Percentiles rank a stretch among this genome's conserved stretches.
phyloP scores from a whole-genome alignment of 805 yeast genomes.

The Monosporozyma solicola region DNA sequence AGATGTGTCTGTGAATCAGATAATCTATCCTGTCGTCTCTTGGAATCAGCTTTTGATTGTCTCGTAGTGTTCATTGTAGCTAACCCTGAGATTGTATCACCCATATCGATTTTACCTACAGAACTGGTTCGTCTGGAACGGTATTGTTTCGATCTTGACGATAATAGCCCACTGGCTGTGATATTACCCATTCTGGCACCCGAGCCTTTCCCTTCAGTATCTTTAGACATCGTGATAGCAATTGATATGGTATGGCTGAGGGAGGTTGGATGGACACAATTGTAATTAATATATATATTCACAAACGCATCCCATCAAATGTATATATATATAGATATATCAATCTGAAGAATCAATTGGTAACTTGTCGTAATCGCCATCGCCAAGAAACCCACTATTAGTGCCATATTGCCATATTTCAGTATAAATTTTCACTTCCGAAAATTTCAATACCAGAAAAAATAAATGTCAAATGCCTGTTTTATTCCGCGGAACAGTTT shows the following conservation, averaged over 20 bases:
- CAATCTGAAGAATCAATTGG: too few relatives aligned
- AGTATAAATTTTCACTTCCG: too few relatives aligned
- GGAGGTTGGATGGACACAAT: not conserved
- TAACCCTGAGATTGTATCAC: slow-evolving; percentile 50
- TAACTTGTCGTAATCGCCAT: too few relatives aligned
- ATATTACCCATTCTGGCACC: not conserved
- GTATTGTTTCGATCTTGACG: slow-evolving; percentile 43
- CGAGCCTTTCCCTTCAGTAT: not conserved
- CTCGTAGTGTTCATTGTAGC: slow-evolving; percentile 52
- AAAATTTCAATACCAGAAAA: too few relatives aligned
- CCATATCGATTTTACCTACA: slow-evolving; percentile 65
- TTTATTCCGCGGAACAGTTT: too few relatives aligned
- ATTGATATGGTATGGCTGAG: too few relatives aligned
- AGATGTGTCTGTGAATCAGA: slow-evolving; percentile 36
- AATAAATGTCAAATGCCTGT: too few relatives aligned
- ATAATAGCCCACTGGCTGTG: not conserved
- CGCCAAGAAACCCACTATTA: too few relatives aligned
- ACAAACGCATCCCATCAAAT: too few relatives aligned
- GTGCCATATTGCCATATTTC: too few relatives aligned
- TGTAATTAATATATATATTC: too few relatives aligned
- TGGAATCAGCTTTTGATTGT: slow-evolving; percentile 32
- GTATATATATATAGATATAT: too few relatives aligned
- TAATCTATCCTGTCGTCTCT: slow-evolving; percentile 6
- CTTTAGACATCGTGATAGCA: not conserved
- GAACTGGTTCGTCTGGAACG: slow-evolving; percentile 63